Evolutionary conservation across 768 basidiomycete species (phyloP), one percentile per base, ranked within the genome.

Genomic region (Russula vinacea): DNA sequence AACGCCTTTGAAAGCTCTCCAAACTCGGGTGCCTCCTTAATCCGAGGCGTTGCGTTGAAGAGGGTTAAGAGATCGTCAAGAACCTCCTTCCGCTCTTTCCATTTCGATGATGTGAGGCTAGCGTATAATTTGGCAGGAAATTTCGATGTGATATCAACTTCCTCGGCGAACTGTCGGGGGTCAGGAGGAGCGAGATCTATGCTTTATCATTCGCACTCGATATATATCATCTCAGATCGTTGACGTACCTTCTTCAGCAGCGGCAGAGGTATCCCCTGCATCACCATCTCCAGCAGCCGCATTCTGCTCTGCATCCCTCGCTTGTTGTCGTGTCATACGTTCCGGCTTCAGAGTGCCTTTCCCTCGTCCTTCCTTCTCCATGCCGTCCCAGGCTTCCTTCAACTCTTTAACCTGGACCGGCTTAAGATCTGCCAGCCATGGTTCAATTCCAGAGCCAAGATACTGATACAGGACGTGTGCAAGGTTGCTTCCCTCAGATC

Each of bases 321-420:
- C 87, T 65, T 88, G 88, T 37, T 78, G 80, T 62, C 89, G 82
- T 17, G 97, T 98, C 67, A 85, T 76, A 60, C 95, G 79, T 64
- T 88, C 87, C 0, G 92, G 88, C 72, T 88, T 92, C 33, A 93
- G 76, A 7, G 80, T 80, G 11, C 94, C 96, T 64, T 88, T 90
- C 0, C 93, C 94, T 69, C 87, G 90, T 2, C 88, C 89, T n/a
- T 87, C 86, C 66, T 84, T 85, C 70, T 95, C 92, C 80, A 96
- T 78, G 24, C 74, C 78, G 61, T 92, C 92, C 71, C 96, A 99
- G 0, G 86, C 81, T 71, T 98, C 96, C 70, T 92, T 92, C 70
- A 99, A 74, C 70, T 99, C 97, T 74, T 97, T 94, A 49, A 96
- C 86, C 75, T 98, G 97, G 4, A 99, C 94, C 1, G 96, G 94